Percentiles rank a stretch among this genome's conserved stretches.
These are phyloP conservation scores for Starmerella riodocensis DNA, from an alignment of 805 yeast species.

Conservation along the genomic window DNA sequence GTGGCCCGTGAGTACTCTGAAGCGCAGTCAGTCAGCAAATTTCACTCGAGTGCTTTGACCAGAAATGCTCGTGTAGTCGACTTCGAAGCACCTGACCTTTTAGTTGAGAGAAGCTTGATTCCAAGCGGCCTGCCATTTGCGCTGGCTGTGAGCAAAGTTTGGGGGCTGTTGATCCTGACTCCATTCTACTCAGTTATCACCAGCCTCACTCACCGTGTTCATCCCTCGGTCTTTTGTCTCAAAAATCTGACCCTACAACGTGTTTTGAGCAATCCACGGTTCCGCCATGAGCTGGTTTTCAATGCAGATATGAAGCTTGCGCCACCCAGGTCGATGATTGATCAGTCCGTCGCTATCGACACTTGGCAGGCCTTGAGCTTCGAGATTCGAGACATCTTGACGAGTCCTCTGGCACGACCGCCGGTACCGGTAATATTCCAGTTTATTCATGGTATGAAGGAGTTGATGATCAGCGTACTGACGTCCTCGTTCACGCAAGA, in stretches of 20 bases:
- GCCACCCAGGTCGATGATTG: conserved; percentile 1
- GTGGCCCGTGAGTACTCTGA: too few species aligned
- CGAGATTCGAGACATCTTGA: conserved; percentile 74
- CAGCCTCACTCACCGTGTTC: conserved; percentile 24
- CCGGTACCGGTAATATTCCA: conserved; percentile 41
- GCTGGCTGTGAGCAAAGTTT: not conserved
- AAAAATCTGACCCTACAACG: conserved; percentile 80
- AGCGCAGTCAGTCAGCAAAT: too few species aligned
- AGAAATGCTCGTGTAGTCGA: too few species aligned
- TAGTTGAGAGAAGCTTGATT: too few species aligned
- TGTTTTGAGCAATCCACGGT: conserved; percentile 78
- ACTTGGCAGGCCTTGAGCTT: conserved; percentile 86
- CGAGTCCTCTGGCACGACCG: conserved; percentile 18
- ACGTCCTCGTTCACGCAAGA: conserved; percentile 35
- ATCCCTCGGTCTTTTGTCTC: conserved; percentile 66
- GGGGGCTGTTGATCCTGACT: conserved; percentile 11
- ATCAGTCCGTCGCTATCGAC: not conserved
- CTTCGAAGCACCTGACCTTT: too few species aligned
- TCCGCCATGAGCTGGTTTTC: conserved; percentile 83
- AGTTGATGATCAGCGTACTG: conserved; percentile 57
- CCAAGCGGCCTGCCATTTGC: conserved; percentile 16
- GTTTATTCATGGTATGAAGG: conserved; percentile 64
- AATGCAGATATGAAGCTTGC: conserved; percentile 68
- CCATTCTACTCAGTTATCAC: conserved; percentile 16
- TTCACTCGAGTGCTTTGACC: too few species aligned